Conservation (phyloP, 2,329 filamentous ascomycete species). For the Colletotrichum kahawae region DNA sequence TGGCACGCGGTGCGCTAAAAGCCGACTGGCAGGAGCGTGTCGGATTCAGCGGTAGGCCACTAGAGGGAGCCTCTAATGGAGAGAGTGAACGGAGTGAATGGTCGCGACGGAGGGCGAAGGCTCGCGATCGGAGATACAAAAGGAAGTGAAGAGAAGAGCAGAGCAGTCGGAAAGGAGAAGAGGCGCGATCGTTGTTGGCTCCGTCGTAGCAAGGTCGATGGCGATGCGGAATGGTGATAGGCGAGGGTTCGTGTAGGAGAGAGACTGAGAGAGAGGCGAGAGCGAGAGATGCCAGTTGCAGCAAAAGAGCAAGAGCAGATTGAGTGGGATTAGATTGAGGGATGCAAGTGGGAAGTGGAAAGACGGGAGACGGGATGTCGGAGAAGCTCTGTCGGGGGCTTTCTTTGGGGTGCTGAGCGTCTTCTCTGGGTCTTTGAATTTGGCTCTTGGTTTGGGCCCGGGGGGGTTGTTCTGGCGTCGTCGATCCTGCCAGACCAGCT, state of each 20-base stretch:
- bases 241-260: background rate
- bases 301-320: background rate
- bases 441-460: background rate
- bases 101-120: background rate
- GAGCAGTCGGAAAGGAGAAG: background rate
- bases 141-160: background rate
- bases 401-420: background rate
- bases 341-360: background rate
- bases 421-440: background rate
- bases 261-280: background rate
- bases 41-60: background rate
- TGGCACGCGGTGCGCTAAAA: conserved; percentile 24
- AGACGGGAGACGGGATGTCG: conserved; percentile 1
- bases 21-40: conserved; percentile 1
- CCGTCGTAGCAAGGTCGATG: background rate
- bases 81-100: background rate
- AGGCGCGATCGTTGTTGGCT: background rate
- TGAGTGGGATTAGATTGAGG: background rate
- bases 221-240: background rate
- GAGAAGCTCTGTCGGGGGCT: conserved; percentile 7
- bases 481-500: conserved; percentile 11
- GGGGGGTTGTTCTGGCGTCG: conserved; percentile 5
- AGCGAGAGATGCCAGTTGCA: background rate
- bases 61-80: conserved; percentile 9
- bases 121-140: background rate